Evolutionary conservation across 208 protist species (phyloP).

Genomic region (Trypanosoma mega): DNA sequence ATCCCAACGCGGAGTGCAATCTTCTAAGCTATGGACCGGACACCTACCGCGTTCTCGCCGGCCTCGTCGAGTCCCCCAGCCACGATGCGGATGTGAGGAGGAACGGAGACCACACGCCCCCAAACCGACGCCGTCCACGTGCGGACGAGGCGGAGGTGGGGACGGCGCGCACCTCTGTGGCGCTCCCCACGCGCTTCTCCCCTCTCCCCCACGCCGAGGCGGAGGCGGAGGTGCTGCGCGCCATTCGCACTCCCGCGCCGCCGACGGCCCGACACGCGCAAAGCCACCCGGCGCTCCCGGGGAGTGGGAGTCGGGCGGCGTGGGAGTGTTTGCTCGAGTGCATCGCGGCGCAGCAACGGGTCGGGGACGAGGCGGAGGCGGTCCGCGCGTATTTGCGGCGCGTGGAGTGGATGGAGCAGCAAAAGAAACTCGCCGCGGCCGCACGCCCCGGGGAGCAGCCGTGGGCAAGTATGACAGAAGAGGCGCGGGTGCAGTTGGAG

Average conservation of each 20-base stretch:
- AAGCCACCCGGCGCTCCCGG: not conserved
- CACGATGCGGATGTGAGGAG: no score
- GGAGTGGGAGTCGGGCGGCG: not conserved
- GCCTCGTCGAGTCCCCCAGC: no score
- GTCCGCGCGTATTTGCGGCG: conserved; percentile 64
- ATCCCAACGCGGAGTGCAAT: conserved; percentile 52
- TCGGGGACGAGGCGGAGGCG: conserved; percentile 28
- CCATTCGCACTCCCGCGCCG: conserved; percentile 15
- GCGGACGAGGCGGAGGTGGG: conserved; percentile 13
- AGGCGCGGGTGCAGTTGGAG: conserved; percentile 44
- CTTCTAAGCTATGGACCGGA: conserved; percentile 49
- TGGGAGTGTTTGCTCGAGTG: conserved; percentile 27
- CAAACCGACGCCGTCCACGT: no score
- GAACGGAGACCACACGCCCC: no score
- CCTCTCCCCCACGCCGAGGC: not conserved
- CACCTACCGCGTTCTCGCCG: conserved; percentile 44
- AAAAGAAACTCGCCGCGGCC: conserved; percentile 31
- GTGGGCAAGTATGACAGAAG: conserved; percentile 48
- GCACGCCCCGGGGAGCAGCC: conserved; percentile 9
- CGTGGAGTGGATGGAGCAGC: conserved; percentile 53
- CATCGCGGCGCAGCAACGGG: conserved; percentile 15
- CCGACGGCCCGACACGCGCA: no score
- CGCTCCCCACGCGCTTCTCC: not conserved
- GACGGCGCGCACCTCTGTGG: conserved; percentile 11
- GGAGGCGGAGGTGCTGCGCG: conserved; percentile 16